phyloP scores from a whole-genome alignment of 495 filamentous ascomycete species.

The Aspergillus sclerotioniger region DNA sequence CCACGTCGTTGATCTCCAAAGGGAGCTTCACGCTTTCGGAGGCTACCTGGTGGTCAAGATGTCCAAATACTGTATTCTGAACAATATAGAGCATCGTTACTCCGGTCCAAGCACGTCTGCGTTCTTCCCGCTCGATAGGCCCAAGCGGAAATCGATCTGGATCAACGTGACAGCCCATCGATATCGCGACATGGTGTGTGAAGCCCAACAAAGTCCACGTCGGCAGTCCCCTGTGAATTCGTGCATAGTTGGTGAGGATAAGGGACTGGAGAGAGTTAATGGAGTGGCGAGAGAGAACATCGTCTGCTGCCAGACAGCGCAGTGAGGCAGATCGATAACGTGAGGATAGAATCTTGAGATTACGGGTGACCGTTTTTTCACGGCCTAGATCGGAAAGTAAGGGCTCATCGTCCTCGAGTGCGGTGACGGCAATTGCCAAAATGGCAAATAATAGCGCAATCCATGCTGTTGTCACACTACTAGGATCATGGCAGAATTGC shows the following conservation, averaged over 20 bases:
- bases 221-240: constrained; percentile 38
- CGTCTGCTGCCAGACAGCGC: constrained; percentile 43
- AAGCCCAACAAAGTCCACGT: constrained; percentile 45
- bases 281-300: constrained; percentile 43
- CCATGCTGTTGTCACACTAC: constrained; percentile 41
- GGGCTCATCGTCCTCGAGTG: constrained; percentile 43
- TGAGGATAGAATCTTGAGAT: constrained; percentile 40
- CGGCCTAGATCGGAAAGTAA: constrained; percentile 42
- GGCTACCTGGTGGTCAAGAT: constrained; percentile 25
- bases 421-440: constrained; percentile 43
- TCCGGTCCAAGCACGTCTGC: constrained; percentile 47
- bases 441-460: constrained; percentile 46
- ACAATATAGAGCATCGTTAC: constrained; percentile 44
- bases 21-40: constrained; percentile 40
- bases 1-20: constrained; percentile 43
- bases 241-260: constrained; percentile 44
- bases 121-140: constrained; percentile 45
- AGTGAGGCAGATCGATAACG: constrained; percentile 46
- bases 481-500: constrained; percentile 42
- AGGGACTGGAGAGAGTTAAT: constrained; percentile 48
- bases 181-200: constrained; percentile 47
- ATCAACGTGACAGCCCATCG: constrained; percentile 49
- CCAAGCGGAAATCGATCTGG: constrained; percentile 41
- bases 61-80: constrained; percentile 41
- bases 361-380: constrained; percentile 39